A percentile compares a stretch with the other conserved stretches of the same genome.
Evolutionary conservation across 2,329 filamentous ascomycete genomes (phyloP).

Genomic region (Phyllosticta paracitricarpa): DNA sequence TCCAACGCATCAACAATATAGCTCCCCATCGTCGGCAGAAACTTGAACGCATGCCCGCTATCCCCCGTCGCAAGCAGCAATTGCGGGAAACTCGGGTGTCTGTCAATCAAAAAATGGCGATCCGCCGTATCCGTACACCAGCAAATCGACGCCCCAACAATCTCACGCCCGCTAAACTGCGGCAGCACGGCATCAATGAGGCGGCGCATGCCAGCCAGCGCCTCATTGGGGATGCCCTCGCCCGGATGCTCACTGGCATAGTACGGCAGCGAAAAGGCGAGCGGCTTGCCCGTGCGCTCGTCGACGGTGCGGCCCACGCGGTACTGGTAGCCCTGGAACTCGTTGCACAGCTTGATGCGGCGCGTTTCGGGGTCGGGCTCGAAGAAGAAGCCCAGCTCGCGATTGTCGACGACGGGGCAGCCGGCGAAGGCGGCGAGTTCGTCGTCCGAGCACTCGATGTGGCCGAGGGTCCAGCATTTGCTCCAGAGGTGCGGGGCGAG

Average conservation of each 20-base stretch:
- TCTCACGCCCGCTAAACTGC: constrained; percentile 28
- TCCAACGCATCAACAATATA: constrained; percentile 21
- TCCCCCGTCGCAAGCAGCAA: constrained; percentile 22
- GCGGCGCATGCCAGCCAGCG: constrained; percentile 17
- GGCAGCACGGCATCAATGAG: constrained; percentile 36
- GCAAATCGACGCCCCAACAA: constrained; percentile 9
- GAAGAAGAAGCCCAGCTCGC: constrained; percentile 15
- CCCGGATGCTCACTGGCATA: constrained; percentile 10
- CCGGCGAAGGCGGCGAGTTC: constrained; percentile 19
- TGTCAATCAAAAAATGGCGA: constrained; percentile 18
- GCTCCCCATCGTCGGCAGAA: constrained; percentile 20
- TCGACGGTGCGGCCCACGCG: background rate
- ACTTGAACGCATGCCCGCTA: constrained; percentile 24
- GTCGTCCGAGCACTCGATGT: constrained; percentile 18
- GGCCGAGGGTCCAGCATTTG: constrained; percentile 18
- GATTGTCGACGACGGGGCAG: constrained; percentile 18
- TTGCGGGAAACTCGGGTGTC: constrained; percentile 13
- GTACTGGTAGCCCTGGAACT: constrained; percentile 10
- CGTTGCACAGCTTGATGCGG: constrained; percentile 9
- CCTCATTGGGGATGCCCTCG: constrained; percentile 19
- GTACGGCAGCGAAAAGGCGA: constrained; percentile 4
- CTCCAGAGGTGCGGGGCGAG: constrained; percentile 15
- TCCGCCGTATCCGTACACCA: constrained; percentile 17
- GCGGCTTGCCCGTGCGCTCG: background rate
- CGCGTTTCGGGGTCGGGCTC: constrained; percentile 5